Evolutionary conservation across 2,329 filamentous ascomycete genomes (phyloP), one percentile per base, ranked within the genome.

Genomic region (Microdochium paspali): DNA sequence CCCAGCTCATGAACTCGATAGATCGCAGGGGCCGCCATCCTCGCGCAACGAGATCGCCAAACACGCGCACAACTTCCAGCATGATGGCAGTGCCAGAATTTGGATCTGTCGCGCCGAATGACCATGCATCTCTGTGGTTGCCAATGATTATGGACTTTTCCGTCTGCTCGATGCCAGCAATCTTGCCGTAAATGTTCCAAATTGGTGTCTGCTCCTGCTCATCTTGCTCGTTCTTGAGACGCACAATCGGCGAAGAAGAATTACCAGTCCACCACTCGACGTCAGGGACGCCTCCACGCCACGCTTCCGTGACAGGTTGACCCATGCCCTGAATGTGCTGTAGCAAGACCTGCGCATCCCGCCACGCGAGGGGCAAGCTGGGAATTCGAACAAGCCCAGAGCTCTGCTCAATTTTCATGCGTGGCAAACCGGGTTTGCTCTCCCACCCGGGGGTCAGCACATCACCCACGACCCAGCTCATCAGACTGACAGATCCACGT

Each of bases 1-100:
- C 93, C 93, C 93, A 98, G 28, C 88, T 95, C 60, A 90, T 90
- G 64, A 98, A 97, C 63, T 95, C 87, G 53, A 98, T 95, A 3
- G 89, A 94, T n/a, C 93, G 84, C 15, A 95, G 73, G 1, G 93
- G 93, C 24, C 87, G 79, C 93, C 93, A 98, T 46, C 90, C 91
- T 49, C 82, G 79, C 15, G 74, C 66, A 21, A 83, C 73, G 15
- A 97, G 76, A 53, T 88, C 81, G 35, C 90, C 89, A 57, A 98
- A 87, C 44, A 95, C 82, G 42, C 86, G 82, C 21, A 87, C 83
- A 49, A 97, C 75, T 68, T 98, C 93, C 47, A 97, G 76, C 76
- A 98, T 85, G 35, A 97, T 77, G 4, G 91, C 91, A 0, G 90
- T 95, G 24, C 91, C 93, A 47, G 87, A 87, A 54, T 90, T 88